Evolutionary conservation across 2,329 filamentous ascomycete species (phyloP).

Genomic region (Aspergillus pseudoviridinutans): DNA sequence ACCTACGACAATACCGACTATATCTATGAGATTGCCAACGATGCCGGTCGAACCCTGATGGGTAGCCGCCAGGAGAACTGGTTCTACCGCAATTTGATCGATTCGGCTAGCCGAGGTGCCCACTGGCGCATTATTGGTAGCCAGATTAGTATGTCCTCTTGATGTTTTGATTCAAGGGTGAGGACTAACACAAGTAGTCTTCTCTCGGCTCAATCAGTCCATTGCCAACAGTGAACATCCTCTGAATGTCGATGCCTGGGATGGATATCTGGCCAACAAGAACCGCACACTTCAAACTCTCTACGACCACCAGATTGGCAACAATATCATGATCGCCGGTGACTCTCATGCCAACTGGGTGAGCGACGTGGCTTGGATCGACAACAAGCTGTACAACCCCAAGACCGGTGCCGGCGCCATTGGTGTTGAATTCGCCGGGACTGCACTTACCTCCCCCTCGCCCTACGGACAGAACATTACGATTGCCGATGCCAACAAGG

Average conservation of each 20-base stretch:
- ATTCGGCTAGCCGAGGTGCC: constrained; percentile 60
- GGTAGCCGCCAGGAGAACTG: constrained; percentile 69
- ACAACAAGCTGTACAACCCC: constrained; percentile 48
- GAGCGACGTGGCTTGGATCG: constrained; percentile 57
- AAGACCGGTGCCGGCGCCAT: constrained; percentile 53
- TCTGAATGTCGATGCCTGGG: constrained; percentile 57
- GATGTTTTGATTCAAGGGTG: constrained; percentile 3
- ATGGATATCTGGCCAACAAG: constrained; percentile 66
- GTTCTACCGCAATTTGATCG: constrained; percentile 61
- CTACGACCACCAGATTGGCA: constrained; percentile 64
- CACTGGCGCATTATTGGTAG: constrained; percentile 69
- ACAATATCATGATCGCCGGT: constrained; percentile 70
- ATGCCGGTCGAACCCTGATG: constrained; percentile 67
- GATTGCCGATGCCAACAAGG: constrained; percentile 48
- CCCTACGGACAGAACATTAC: constrained; percentile 55
- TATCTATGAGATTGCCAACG: constrained; percentile 59
- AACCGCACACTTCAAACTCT: constrained; percentile 67
- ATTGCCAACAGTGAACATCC: constrained; percentile 35
- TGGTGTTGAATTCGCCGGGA: constrained; percentile 63
- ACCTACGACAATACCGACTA: constrained; percentile 60
- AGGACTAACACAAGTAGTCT: constrained; percentile 1
- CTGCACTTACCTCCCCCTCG: constrained; percentile 60
- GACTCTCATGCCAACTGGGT: constrained; percentile 67
- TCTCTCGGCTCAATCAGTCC: constrained; percentile 8
- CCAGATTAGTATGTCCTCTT: constrained; percentile 48